Evolutionary conservation across 2,329 filamentous ascomycete genomes (phyloP).

Genomic region (Akanthomyces lecanii): DNA sequence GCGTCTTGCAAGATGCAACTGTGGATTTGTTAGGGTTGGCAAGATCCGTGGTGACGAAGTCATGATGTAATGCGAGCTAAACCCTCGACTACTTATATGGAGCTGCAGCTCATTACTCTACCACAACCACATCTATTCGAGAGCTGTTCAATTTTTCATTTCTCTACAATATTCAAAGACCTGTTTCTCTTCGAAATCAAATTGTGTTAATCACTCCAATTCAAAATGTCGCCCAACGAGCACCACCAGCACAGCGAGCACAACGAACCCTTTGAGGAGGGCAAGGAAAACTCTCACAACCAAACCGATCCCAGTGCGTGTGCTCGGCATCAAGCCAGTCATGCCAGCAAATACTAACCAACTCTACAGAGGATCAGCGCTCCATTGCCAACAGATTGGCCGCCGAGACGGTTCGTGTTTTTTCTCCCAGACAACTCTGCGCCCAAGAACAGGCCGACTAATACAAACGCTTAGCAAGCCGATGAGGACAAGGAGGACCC

Average conservation of each 20-base stretch:
- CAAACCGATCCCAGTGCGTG: slow-evolving; percentile 63
- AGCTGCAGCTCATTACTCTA: not conserved
- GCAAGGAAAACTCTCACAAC: slow-evolving; percentile 60
- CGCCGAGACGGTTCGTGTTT: slow-evolving; percentile 46
- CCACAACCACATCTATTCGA: not conserved
- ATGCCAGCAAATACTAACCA: slow-evolving; percentile 16
- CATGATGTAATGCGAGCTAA: slow-evolving; percentile 16
- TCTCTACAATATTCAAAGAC: not conserved
- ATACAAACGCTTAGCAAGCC: not conserved
- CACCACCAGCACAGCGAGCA: not conserved
- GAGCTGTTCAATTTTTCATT: too few species aligned
- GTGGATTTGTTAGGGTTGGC: slow-evolving; percentile 8
- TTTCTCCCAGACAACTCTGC: not conserved
- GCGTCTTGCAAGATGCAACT: not conserved
- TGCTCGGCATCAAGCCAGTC: not conserved
- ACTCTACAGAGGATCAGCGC: slow-evolving; percentile 55
- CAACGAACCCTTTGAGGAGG: slow-evolving; percentile 55
- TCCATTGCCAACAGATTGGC: slow-evolving; percentile 63
- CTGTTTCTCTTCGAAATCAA: not conserved
- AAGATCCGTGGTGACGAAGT: slow-evolving; percentile 5
- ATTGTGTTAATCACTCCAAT: not conserved
- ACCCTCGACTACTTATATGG: slow-evolving; percentile 4
- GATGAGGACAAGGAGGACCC: slow-evolving; percentile 27
- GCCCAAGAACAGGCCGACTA: not conserved
- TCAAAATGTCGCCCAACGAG: not conserved